Evolutionary conservation across 257 asterid species (phyloP), one percentile per base, ranked within the genome.

Genomic region (Perilla frutescens): DNA sequence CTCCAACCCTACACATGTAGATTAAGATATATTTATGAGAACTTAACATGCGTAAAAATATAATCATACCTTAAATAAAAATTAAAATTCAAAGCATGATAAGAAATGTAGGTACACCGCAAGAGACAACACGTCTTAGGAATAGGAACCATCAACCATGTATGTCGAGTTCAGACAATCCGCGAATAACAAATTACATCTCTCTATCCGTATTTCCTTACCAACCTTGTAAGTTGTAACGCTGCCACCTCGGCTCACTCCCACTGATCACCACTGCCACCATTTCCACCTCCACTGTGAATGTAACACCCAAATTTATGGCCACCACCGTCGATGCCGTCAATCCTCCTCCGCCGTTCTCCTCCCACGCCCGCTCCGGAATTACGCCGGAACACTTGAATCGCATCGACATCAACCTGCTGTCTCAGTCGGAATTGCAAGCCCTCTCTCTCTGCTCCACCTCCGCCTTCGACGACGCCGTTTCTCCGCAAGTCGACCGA

Each of bases 371-470:
- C 65, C 15, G 74, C 61, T 32, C 69, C 7, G 88, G 82, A 49
- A 73, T 85, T 31, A 87, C 73, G 72, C 50, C 74, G 55, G 96
- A 91, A 59, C 79, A 88, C 40, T 45, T 86, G 49, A 80, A 79
- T 5, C 81, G 77, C 54, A 76, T 91, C 49, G 89, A 93, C 81
- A 75, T 93, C 72, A 75, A 62, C 55, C 75, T 75, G 60, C 79
- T 93, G 3, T 81, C 97, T 10, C 98, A 93, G 80, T 87, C 91
- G n/a, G 97, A 93, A 77, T 84, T 93, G 66, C 86, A 76, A 57
- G 83, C 93, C 73, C 97, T 91, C 34, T 91, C 96, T 55, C 63
- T 71, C 15, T 82, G 91, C 84, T 85, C 96, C 75, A 76, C 68
- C 66, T 85, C 88, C 49, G 78, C 88, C 59, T 86, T 80, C 78